phyloP scores from a whole-genome alignment of 2,329 filamentous ascomycete species.

The Ophiostoma populinum region DNA sequence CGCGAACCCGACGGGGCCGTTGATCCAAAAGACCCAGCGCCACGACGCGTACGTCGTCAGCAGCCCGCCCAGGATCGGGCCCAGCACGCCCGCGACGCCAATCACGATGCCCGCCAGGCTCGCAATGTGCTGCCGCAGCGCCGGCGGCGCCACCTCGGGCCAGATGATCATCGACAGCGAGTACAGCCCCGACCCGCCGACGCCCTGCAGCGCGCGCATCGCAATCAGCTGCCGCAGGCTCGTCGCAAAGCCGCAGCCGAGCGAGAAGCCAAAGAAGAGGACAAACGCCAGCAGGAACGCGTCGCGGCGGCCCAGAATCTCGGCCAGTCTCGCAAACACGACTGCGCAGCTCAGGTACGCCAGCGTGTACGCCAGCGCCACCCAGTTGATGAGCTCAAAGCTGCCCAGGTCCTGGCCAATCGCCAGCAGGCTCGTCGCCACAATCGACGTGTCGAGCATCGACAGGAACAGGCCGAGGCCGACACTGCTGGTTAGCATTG shows the following conservation, averaged over 20 bases:
- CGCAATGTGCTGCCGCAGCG: conserved; percentile 25
- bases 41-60: conserved; percentile 31
- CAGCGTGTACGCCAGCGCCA: conserved; percentile 37
- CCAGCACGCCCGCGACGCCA: conserved; percentile 30
- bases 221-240: conserved; percentile 29
- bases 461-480: conserved; percentile 37
- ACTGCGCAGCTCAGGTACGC: conserved; percentile 39
- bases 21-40: conserved; percentile 43
- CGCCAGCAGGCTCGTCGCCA: conserved; percentile 38
- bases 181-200: conserved; percentile 37
- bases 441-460: conserved; percentile 41
- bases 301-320: conserved; percentile 34
- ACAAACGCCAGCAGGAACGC: conserved; percentile 32
- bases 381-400: conserved; percentile 30
- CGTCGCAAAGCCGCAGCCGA: conserved; percentile 33
- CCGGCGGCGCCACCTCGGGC: conserved; percentile 28
- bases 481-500: too few species aligned
- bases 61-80: conserved; percentile 33
- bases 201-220: conserved; percentile 30
- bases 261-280: conserved; percentile 38
- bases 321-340: conserved; percentile 35
- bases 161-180: conserved; percentile 38
- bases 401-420: conserved; percentile 34
- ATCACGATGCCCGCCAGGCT: conserved; percentile 31
- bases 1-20: conserved; percentile 31